These are phyloP conservation scores for Saitozyma sp. DNA, from an alignment of 768 basidiomycete species.

Conservation along the genomic window DNA sequence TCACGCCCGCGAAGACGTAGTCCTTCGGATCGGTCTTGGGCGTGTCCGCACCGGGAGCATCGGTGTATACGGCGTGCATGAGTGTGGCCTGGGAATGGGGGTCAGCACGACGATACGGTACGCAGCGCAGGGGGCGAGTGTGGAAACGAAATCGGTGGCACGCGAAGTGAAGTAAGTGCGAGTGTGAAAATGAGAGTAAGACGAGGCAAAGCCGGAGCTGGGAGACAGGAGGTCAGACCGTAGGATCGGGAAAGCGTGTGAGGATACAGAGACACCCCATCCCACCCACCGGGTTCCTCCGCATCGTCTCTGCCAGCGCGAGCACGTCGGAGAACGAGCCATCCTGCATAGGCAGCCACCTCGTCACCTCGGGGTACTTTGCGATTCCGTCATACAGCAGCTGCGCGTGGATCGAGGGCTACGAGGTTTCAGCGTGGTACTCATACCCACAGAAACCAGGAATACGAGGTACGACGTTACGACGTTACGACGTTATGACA, in stretches of 20 bases:
- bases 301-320: conserved; percentile 17
- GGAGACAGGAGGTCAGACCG: too few relatives aligned
- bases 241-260: too few relatives aligned
- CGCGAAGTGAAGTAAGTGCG: too few relatives aligned
- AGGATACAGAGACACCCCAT: neutral
- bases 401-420: conserved; percentile 38
- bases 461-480: too few relatives aligned
- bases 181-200: too few relatives aligned
- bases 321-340: conserved; percentile 19
- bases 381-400: conserved; percentile 20
- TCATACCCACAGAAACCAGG: too few relatives aligned
- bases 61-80: conserved; percentile 32
- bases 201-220: too few relatives aligned
- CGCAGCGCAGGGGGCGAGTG: neutral
- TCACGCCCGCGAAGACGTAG: conserved; percentile 34
- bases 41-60: conserved; percentile 19
- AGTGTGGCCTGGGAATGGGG: neutral
- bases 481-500: too few relatives aligned
- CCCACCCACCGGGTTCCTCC: conserved; percentile 1
- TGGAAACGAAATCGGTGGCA: neutral
- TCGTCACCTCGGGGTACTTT: conserved; percentile 22
- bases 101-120: too few relatives aligned
- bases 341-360: conserved; percentile 19
- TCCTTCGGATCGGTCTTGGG: conserved; percentile 21
- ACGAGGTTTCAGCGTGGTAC: neutral